Percentiles rank a stretch among this genome's conserved stretches.
These are phyloP conservation scores for Rhizopogon salebrosus DNA, from an alignment of 768 basidiomycete species.

Conservation along the genomic window DNA sequence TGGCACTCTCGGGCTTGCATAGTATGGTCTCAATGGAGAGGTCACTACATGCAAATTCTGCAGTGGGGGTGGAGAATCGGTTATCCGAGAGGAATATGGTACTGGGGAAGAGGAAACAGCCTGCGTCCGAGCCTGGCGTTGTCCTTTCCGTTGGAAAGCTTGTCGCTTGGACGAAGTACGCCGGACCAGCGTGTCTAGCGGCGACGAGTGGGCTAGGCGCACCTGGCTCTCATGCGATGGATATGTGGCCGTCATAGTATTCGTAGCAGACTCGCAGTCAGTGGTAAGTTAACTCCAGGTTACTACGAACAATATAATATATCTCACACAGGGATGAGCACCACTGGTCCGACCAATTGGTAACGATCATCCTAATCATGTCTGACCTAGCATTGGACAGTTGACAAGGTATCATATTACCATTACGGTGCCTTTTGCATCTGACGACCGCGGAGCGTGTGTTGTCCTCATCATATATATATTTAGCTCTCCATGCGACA, in stretches of 20 bases:
- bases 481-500: not conserved
- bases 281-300: not conserved
- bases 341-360: not conserved
- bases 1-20: constrained; percentile 18
- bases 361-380: not conserved
- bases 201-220: constrained; percentile 41
- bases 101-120: not conserved
- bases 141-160: constrained; percentile 6
- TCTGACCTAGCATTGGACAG: not conserved
- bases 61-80: constrained; percentile 5
- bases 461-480: not conserved
- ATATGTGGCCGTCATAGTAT: not conserved
- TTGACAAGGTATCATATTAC: not conserved
- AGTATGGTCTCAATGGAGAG: constrained; percentile 9
- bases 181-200: constrained; percentile 53
- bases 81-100: constrained; percentile 5
- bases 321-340: not conserved
- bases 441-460: not conserved
- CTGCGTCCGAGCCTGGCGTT: not conserved
- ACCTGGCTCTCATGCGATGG: constrained; percentile 11
- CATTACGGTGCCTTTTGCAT: too few relatives aligned
- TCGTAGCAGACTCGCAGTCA: not conserved
- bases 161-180: constrained; percentile 43
- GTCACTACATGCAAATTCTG: not conserved
- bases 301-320: not conserved